Evolutionary conservation across 495 filamentous ascomycete genomes (phyloP).

Genomic region (Bombardia bombarda): DNA sequence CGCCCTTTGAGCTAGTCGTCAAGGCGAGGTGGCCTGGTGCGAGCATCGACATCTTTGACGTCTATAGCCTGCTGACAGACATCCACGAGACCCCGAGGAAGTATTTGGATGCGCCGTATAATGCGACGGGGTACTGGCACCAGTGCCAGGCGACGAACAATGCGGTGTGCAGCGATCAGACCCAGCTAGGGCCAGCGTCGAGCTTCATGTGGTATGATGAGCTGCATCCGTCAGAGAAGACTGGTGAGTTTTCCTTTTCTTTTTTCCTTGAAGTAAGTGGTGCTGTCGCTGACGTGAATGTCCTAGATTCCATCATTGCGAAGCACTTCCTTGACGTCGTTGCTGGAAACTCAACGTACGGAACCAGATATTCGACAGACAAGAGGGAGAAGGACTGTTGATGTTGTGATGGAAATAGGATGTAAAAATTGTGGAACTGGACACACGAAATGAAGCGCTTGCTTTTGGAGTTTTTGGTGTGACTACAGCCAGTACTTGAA

Average conservation of each 20-base stretch:
- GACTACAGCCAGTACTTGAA: too few relatives aligned
- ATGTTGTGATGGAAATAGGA: neutral
- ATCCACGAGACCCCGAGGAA: conserved; percentile 50
- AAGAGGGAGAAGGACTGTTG: neutral
- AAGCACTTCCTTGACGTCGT: conserved; percentile 54
- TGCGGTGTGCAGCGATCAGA: conserved; percentile 21
- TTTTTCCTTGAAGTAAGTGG: conserved; percentile 39
- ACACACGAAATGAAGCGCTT: too few relatives aligned
- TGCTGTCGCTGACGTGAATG: conserved; percentile 1
- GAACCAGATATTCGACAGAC: conserved; percentile 22
- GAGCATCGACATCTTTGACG: conserved; percentile 55
- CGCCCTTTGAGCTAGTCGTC: conserved; percentile 45
- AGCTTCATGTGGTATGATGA: conserved; percentile 52
- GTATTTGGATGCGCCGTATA: conserved; percentile 56
- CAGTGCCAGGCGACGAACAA: conserved; percentile 38
- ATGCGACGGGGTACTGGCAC: conserved; percentile 49
- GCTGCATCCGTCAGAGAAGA: conserved; percentile 58
- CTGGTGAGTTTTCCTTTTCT: conserved; percentile 33
- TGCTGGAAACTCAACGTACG: conserved; percentile 48
- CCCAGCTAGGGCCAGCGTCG: conserved; percentile 17
- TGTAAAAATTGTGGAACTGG: neutral
- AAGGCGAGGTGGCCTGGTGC: conserved; percentile 50
- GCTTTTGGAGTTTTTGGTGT: too few relatives aligned
- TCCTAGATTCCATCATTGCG: conserved; percentile 39
- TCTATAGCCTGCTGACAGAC: conserved; percentile 54